Percentiles rank a stretch among this genome's conserved stretches.
Conservation (phyloP, 2,329 filamentous ascomycete species). For the Mycosphaerella arachidis region DNA sequence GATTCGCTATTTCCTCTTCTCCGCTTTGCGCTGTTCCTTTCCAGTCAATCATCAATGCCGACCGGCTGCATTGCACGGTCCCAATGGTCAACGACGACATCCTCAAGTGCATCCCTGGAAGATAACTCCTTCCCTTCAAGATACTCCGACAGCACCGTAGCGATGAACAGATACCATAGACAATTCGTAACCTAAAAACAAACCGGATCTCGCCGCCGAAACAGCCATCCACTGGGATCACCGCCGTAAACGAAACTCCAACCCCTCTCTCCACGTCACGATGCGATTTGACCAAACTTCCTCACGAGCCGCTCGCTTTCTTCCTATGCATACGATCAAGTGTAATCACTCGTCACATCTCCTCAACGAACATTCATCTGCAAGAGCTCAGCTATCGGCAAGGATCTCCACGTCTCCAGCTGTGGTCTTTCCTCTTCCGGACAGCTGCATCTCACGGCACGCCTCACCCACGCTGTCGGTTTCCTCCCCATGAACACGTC, state of each 20-base stretch:
- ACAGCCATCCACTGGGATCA: background rate
- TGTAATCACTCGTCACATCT: background rate
- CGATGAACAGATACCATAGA: background rate
- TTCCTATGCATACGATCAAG: background rate
- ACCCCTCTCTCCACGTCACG: background rate
- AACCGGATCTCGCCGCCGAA: background rate
- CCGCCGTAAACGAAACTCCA: background rate
- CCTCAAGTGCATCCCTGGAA: too few species aligned
- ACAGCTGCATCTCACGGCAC: background rate
- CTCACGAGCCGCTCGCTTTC: background rate
- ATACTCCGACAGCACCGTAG: background rate
- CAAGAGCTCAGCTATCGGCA: background rate
- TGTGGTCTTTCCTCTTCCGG: background rate
- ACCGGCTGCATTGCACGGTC: background rate
- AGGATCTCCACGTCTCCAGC: background rate
- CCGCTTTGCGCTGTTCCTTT: background rate
- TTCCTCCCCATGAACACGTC: background rate
- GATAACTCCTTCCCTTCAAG: background rate
- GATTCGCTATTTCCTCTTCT: background rate
- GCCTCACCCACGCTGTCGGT: background rate
- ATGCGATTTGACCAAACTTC: too few species aligned
- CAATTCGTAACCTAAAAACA: background rate
- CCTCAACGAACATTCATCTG: background rate
- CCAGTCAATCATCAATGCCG: background rate
- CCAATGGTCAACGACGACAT: background rate